phyloP scores from a whole-genome alignment of 148 eudicot genomes.

The Camellia sinensis region DNA sequence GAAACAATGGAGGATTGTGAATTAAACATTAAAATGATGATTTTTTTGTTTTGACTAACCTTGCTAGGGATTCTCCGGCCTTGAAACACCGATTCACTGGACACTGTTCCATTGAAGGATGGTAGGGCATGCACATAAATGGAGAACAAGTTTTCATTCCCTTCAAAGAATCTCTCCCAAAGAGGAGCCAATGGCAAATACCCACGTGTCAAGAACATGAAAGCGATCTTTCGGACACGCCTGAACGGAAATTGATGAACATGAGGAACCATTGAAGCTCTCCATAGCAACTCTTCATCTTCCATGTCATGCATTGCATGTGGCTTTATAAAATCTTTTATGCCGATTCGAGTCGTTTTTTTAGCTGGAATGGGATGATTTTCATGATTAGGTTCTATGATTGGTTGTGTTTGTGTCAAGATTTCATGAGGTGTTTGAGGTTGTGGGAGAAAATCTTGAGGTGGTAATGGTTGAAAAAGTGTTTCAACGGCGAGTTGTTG shows the following conservation, averaged over 20 bases:
- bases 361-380: background rate
- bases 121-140: conserved; percentile 63
- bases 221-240: conserved; percentile 46
- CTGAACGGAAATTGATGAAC: conserved; percentile 10
- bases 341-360: background rate
- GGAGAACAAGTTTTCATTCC: conserved; percentile 46
- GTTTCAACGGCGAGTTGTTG: conserved; percentile 1
- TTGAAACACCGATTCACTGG: conserved; percentile 42
- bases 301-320: conserved; percentile 33
- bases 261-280: conserved; percentile 40
- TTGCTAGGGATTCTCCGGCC: conserved; percentile 66
- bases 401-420: background rate
- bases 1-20: too few species aligned
- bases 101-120: conserved; percentile 32
- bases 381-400: background rate
- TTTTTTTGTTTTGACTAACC: conserved; percentile 16
- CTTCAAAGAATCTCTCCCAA: conserved; percentile 63
- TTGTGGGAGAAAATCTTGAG: background rate
- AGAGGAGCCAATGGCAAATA: conserved; percentile 47
- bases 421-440: background rate
- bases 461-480: background rate
- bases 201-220: conserved; percentile 60
- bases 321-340: conserved; percentile 12
- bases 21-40: background rate
- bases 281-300: conserved; percentile 48